phyloP scores from a whole-genome alignment of 495 filamentous ascomycete species.

The Penicillium egyptiacum region DNA sequence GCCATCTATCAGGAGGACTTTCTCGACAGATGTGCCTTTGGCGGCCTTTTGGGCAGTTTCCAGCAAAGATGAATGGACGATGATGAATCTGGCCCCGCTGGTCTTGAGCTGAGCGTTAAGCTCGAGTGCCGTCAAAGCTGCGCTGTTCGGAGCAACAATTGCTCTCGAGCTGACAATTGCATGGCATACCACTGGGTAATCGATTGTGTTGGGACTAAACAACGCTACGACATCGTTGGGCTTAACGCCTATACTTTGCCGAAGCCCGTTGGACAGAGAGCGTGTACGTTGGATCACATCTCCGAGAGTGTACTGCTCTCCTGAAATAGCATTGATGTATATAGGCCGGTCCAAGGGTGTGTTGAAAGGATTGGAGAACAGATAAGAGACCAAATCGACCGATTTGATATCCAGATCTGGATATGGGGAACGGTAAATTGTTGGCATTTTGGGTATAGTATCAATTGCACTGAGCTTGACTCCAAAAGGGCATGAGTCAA shows the following conservation, averaged over 20 bases:
- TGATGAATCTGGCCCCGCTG: constrained; percentile 66
- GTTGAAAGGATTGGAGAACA: constrained; percentile 56
- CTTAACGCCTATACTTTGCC: constrained; percentile 63
- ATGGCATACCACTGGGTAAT: constrained; percentile 63
- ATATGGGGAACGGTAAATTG: constrained; percentile 28
- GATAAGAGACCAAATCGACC: constrained; percentile 63
- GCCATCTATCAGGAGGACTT: constrained; percentile 20
- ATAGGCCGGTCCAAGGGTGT: constrained; percentile 16
- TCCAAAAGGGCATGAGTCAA: neutral
- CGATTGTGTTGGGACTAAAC: constrained; percentile 66
- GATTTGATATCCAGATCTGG: constrained; percentile 30
- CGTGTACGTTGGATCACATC: constrained; percentile 59
- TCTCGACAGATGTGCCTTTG: constrained; percentile 28
- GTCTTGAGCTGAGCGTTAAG: constrained; percentile 83
- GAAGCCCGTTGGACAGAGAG: constrained; percentile 73
- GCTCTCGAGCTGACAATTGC: constrained; percentile 76
- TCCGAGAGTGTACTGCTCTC: constrained; percentile 65
- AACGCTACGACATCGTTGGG: constrained; percentile 69
- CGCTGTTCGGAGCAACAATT: constrained; percentile 74
- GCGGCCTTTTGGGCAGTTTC: constrained; percentile 62
- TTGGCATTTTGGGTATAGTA: constrained; percentile 21
- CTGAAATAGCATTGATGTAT: constrained; percentile 60
- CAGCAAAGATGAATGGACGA: constrained; percentile 64
- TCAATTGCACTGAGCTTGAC: neutral
- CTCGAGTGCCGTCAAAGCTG: constrained; percentile 74